Percentiles rank a stretch among this genome's conserved stretches.
phyloP scores from a whole-genome alignment of 2,329 filamentous ascomycete species.

The Zasmidium citrigriseum region DNA sequence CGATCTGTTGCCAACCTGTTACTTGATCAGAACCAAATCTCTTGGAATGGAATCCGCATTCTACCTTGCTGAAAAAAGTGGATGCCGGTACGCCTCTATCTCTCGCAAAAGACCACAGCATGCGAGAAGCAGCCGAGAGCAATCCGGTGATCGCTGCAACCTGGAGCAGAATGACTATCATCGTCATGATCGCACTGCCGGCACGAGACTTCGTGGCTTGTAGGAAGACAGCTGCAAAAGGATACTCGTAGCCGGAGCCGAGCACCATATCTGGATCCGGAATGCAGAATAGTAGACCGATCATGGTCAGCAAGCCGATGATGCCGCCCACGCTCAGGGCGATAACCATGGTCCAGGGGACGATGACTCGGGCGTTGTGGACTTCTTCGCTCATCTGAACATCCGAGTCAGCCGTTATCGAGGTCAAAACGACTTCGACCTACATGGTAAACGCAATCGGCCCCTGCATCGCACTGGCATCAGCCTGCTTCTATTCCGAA shows the following conservation, averaged over 20 bases:
- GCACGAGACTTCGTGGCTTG: not conserved
- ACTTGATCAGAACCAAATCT: not conserved
- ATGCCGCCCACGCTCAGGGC: not conserved
- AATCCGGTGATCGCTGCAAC: not conserved
- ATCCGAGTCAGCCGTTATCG: not conserved
- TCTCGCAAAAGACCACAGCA: not conserved
- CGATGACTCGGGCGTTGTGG: not conserved
- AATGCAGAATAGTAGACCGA: not conserved
- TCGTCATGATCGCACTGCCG: not conserved
- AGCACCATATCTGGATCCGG: not conserved
- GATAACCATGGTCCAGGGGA: not conserved
- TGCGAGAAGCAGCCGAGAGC: not conserved
- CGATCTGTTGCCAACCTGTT: not conserved
- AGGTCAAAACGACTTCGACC: too few species aligned
- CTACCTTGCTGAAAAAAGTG: not conserved
- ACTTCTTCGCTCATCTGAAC: not conserved
- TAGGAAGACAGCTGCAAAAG: not conserved
- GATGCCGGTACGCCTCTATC: not conserved
- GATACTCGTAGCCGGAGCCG: not conserved
- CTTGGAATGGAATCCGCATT: not conserved
- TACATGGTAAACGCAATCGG: not conserved
- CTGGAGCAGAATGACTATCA: not conserved
- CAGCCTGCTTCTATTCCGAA: too few species aligned
- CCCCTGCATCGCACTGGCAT: too few species aligned
- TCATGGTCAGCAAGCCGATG: not conserved